Percentiles rank a stretch among this genome's conserved stretches.
Evolutionary conservation across 805 yeast species (phyloP).

Genomic region (Priceomyces medius): DNA sequence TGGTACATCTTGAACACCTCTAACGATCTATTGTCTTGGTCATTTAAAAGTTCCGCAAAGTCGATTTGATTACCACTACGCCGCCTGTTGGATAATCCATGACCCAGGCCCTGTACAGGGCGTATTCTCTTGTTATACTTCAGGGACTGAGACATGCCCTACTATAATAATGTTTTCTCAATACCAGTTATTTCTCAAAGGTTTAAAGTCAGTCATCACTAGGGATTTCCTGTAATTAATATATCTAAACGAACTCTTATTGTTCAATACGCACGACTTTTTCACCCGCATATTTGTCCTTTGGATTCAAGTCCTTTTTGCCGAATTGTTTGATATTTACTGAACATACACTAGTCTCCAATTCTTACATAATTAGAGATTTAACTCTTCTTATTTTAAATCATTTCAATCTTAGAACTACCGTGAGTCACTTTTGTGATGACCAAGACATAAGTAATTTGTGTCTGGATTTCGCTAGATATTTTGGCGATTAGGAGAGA

Average conservation of each 20-base stretch:
- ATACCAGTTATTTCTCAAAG: not conserved
- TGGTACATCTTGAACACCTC: constrained; percentile 42
- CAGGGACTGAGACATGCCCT: constrained; percentile 1
- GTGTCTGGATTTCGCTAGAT: no score
- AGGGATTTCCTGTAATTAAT: not conserved
- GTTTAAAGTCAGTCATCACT: not conserved
- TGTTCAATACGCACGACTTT: not conserved
- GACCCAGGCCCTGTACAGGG: not conserved
- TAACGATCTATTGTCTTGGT: constrained; percentile 36
- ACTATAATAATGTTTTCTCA: not conserved
- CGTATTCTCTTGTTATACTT: not conserved
- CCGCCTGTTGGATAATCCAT: not conserved
- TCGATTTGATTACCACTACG: constrained; percentile 2
- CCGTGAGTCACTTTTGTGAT: no score
- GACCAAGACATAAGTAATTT: no score
- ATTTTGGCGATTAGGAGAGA: no score
- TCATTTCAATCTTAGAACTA: no score
- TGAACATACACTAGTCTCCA: no score
- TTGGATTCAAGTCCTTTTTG: no score
- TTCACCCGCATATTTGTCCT: no score
- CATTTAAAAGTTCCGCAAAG: constrained; percentile 18
- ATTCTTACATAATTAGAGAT: no score
- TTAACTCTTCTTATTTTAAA: no score
- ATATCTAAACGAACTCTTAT: not conserved
- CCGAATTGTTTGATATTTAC: no score